Base-by-base conservation (phyloP, 345 rosid genomes). In the Anastatica hierochuntica region DNA sequence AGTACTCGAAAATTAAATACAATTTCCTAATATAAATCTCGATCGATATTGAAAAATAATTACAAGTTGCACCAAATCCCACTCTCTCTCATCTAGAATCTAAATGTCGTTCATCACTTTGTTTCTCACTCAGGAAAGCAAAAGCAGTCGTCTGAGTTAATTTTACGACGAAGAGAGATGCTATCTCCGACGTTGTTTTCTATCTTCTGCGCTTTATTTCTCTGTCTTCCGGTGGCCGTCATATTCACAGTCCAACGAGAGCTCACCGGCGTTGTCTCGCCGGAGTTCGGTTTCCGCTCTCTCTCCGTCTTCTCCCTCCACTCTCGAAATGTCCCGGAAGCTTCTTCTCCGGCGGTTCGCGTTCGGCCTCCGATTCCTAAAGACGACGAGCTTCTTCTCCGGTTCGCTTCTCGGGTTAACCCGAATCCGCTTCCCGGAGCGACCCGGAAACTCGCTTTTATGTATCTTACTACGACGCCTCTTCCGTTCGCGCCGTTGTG, bases 401-500 rank as follows among this genome's bases (percentile, higher is more conserved):
- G 46, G 8, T 31, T 64, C 9, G 85, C 94, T 2, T 52, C 80
- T 19, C 75, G 71, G 43, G 81, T 67, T 18, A 72, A 64, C 70
- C 68, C 73, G 7, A 71, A 51, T 5, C 73, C n/a, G 3, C 74
- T 69, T 56, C 58, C 74, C 1, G 56, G 14, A 3, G 38, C 56
- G 9, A 75, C 62, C 9, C 77, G 72, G 71, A 89, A 85, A 60
- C 11, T 85, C 10, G 95, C 94, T 4, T 83, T 89, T 49, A 53
- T 85, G 74, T 89, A 78, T 62, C 68, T 85, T 12, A 81, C 88
- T 6, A 74, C 88, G 0, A 14, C 77, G 8, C 80, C 92, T 38
- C 90, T 89, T 11, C 84, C 77, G 1, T 74, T 83, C 3, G 84
- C 88, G 8, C 77, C 83, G 3, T 50, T 85, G 0, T 85, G 95